Percentiles rank a stretch among this genome's conserved stretches.
Evolutionary conservation across 1,284 basidiomycete genomes (phyloP).

Genomic region (Tylopilus orsonianus): DNA sequence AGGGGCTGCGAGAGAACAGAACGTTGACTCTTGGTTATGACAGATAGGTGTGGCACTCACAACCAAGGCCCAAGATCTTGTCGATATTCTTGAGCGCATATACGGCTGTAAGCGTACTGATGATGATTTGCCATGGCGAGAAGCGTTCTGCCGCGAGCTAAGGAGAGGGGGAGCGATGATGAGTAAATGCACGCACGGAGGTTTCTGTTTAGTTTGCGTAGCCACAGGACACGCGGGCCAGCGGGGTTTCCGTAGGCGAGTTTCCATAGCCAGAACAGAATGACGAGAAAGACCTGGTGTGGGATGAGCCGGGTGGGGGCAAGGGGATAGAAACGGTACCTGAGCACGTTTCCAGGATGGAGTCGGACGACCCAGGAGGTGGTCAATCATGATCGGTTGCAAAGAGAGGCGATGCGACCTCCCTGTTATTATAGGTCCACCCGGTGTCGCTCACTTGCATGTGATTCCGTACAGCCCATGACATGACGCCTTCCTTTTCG

Average conservation of each 20-base stretch:
- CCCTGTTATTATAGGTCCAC: conserved; percentile 8
- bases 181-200: conserved; percentile 49
- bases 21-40: not conserved
- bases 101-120: conserved; percentile 80
- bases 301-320: conserved; percentile 1
- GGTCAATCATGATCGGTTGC: conserved; percentile 70
- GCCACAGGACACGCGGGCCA: conserved; percentile 65
- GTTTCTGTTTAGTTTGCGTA: conserved; percentile 56
- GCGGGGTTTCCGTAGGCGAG: conserved; percentile 69
- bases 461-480: conserved; percentile 33
- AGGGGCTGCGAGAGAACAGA: conserved; percentile 58
- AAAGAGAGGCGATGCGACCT: conserved; percentile 8
- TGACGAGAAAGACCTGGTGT: conserved; percentile 75
- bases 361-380: conserved; percentile 76
- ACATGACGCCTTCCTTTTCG: conserved; percentile 23
- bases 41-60: conserved; percentile 46
- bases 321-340: conserved; percentile 38
- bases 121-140: conserved; percentile 93
- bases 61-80: conserved; percentile 79
- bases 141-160: conserved; percentile 61
- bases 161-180: not conserved
- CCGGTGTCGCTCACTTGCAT: conserved; percentile 36
- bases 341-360: conserved; percentile 76
- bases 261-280: conserved; percentile 88
- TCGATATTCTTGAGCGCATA: conserved; percentile 89